Percentiles rank a stretch among this genome's conserved stretches.
Evolutionary conservation across 177 flowering plant species (phyloP).

Genomic region (Telopea speciosissima): DNA sequence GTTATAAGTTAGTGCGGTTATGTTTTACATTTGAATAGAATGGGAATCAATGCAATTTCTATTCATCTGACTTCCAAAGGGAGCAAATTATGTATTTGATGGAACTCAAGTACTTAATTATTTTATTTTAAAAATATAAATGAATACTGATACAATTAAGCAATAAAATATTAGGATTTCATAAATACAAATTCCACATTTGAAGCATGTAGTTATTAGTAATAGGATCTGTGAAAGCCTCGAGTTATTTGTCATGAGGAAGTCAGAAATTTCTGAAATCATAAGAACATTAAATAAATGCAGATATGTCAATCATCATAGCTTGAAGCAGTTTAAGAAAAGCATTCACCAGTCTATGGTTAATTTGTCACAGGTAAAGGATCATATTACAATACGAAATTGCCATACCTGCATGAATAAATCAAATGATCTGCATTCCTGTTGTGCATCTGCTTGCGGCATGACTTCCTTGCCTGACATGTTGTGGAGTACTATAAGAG

Average conservation of each 20-base stretch:
- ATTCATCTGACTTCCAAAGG: too few relatives aligned
- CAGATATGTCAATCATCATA: neutral
- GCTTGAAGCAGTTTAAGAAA: neutral
- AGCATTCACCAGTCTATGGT: neutral
- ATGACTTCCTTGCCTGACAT: constrained; percentile 21
- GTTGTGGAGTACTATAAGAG: constrained; percentile 48
- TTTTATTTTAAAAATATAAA: too few relatives aligned
- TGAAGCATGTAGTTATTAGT: neutral
- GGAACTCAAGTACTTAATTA: too few relatives aligned
- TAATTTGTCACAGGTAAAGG: neutral
- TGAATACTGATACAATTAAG: too few relatives aligned
- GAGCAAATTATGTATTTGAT: too few relatives aligned
- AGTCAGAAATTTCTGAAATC: neutral
- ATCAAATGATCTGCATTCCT: constrained; percentile 50
- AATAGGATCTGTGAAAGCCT: neutral
- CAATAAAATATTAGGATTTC: too few relatives aligned
- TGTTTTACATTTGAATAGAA: neutral
- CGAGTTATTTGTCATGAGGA: neutral
- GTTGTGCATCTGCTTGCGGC: constrained; percentile 21
- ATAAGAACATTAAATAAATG: neutral
- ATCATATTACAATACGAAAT: constrained; percentile 2
- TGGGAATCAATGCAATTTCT: neutral
- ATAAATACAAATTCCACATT: neutral
- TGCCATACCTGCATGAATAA: constrained; percentile 44
- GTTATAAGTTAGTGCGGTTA: neutral